Base-by-base conservation (phyloP, 2,329 filamentous ascomycete genomes). In the Penicillium hordei region DNA sequence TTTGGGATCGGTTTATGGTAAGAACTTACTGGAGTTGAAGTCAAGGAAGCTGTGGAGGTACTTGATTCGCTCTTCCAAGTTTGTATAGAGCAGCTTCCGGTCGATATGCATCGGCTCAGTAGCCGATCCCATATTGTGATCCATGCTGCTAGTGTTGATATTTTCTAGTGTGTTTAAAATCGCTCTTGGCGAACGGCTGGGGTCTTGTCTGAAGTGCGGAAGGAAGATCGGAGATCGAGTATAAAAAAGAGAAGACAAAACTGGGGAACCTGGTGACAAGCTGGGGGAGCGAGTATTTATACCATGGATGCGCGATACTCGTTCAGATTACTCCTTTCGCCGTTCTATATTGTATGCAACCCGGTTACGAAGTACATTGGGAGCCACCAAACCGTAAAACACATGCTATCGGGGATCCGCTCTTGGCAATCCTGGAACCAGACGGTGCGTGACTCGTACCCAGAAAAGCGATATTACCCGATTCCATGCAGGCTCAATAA, bases 41-140 rank as follows among this genome's bases (percentile, higher is more conserved):
- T 92, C 89, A 27, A 92, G 83, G 59, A 92, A 91, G 31, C 85
- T 86, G 66, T 91, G 89, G 1, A 92, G 81, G 62, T 91, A 92
- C 51, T 84, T 83, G 58, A 92, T 84, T 50, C 89, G 81, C 0
- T 84, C 82, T 61, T 90, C 87, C 17, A 91, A 80, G 64, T 83
- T 85, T 25, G 86, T 89, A 74, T 91, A 91, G 6, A 92, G 79
- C 42, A 88, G 84, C 72, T 87, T 85, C 44, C 89, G 85, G 72
- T 88, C 84, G 64, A 91, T 81, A 67, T 90, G 88, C 70, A 86
- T 72, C 1, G 65, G 65, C 44, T 65, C 43, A 19, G 52, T 44
- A 39, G 50, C 60, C 4, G 21, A n/a, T 67, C 39, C 48, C 10
- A 61, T 21, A 5, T 52, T 48, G 31, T 57, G 59, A 15, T 68